A percentile compares a stretch with the other conserved stretches of the same genome.
These are phyloP conservation scores for Blastomyces emzantsi DNA, from an alignment of 2,329 filamentous ascomycete species.

Conservation along the genomic window DNA sequence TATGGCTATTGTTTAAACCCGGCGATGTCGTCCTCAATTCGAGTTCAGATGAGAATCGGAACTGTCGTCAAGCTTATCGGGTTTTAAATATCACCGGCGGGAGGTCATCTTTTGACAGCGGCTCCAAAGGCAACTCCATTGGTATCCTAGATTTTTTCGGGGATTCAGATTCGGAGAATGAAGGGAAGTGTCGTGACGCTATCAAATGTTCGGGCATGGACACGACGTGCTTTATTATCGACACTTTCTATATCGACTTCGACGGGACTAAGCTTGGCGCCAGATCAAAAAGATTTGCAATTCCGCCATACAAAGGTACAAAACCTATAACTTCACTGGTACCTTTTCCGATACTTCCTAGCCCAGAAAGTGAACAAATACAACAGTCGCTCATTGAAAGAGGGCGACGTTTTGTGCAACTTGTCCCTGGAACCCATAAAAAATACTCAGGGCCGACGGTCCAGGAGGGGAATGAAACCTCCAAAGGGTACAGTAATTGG, in stretches of 20 bases:
- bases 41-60: not conserved
- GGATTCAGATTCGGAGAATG: constrained; percentile 7
- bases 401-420: not conserved
- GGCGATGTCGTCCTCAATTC: not conserved
- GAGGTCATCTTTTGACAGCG: not conserved
- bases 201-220: constrained; percentile 1
- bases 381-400: not conserved
- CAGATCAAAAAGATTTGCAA: constrained; percentile 1
- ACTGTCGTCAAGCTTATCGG: not conserved
- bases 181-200: constrained; percentile 2
- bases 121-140: not conserved
- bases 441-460: constrained; percentile 3
- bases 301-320: not conserved
- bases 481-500: constrained; percentile 1
- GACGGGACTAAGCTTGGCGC: not conserved
- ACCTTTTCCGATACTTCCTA: not conserved
- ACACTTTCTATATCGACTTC: constrained; percentile 3
- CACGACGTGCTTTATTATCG: not conserved
- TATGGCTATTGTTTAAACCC: constrained; percentile 6
- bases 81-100: not conserved
- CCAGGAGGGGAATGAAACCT: constrained; percentile 1
- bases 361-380: not conserved
- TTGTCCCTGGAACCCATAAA: constrained; percentile 1
- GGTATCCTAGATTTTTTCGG: constrained; percentile 1
- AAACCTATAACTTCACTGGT: not conserved